phyloP scores from a whole-genome alignment of 345 rosid species.

The Pistacia vera region DNA sequence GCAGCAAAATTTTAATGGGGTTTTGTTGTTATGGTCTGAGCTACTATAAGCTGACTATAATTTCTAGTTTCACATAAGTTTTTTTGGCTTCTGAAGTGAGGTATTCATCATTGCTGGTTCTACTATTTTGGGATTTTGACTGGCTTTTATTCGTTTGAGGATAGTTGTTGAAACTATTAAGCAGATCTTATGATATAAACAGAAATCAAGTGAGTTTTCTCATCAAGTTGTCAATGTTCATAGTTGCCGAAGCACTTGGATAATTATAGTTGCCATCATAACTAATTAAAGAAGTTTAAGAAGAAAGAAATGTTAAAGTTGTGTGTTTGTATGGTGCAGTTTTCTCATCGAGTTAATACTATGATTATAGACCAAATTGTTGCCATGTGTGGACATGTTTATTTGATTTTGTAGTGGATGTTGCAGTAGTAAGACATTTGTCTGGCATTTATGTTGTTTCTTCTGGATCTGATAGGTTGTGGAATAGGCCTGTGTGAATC shows the following conservation, averaged over 20 bases:
- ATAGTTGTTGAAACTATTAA: neutral
- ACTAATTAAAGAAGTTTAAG: neutral
- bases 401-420: no score
- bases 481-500: neutral
- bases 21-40: no score
- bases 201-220: no score
- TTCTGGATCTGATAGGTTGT: neutral
- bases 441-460: neutral
- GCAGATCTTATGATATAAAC: neutral
- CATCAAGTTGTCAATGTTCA: no score
- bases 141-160: neutral
- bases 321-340: neutral
- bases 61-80: no score
- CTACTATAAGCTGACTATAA: no score
- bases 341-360: neutral
- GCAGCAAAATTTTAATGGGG: no score
- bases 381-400: neutral
- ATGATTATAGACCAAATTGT: neutral
- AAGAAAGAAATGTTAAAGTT: neutral
- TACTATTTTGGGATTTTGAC: neutral
- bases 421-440: neutral
- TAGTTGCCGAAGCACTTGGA: no score
- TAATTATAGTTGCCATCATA: neutral
- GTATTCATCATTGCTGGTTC: no score
- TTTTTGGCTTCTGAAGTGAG: no score